phyloP scores from a whole-genome alignment of 164 flowering plant genomes.

The Dillenia turbinata region DNA sequence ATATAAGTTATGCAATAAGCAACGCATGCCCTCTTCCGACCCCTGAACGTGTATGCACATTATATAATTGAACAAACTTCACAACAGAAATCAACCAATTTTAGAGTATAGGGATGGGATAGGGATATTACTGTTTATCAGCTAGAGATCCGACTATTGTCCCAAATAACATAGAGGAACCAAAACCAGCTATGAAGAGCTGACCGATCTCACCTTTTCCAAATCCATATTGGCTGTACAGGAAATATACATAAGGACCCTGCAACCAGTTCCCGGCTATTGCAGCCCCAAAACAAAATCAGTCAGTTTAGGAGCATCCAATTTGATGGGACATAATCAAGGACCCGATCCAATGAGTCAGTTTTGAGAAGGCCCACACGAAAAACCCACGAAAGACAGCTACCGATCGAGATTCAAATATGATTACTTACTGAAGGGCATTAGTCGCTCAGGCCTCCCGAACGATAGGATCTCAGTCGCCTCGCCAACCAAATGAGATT shows the following conservation, averaged over 20 bases:
- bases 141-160: slow-evolving; percentile 98
- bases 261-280: slow-evolving; percentile 94
- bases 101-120: not conserved
- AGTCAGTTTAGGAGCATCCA: slow-evolving; percentile 2
- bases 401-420: too few relatives aligned
- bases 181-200: slow-evolving; percentile 70
- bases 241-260: slow-evolving; percentile 22
- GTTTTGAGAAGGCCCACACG: too few relatives aligned
- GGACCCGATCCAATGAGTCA: too few relatives aligned
- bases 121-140: slow-evolving; percentile 81
- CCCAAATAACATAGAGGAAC: slow-evolving; percentile 98
- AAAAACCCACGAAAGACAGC: too few relatives aligned
- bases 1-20: slow-evolving; percentile 97
- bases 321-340: too few relatives aligned
- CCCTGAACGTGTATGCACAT: slow-evolving; percentile 47
- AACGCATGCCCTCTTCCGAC: slow-evolving; percentile 94
- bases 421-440: too few relatives aligned
- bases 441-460: too few relatives aligned
- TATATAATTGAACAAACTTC: not conserved
- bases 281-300: slow-evolving; percentile 15
- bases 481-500: too few relatives aligned
- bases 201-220: slow-evolving; percentile 6
- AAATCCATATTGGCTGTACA: slow-evolving; percentile 14
- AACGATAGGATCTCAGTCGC: too few relatives aligned
- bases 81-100: too few relatives aligned